Percentiles rank a stretch among this genome's conserved stretches.
These are phyloP conservation scores for Coelastrella sp. DNA, from an alignment of 139 green algal genomes.

Conservation along the genomic window DNA sequence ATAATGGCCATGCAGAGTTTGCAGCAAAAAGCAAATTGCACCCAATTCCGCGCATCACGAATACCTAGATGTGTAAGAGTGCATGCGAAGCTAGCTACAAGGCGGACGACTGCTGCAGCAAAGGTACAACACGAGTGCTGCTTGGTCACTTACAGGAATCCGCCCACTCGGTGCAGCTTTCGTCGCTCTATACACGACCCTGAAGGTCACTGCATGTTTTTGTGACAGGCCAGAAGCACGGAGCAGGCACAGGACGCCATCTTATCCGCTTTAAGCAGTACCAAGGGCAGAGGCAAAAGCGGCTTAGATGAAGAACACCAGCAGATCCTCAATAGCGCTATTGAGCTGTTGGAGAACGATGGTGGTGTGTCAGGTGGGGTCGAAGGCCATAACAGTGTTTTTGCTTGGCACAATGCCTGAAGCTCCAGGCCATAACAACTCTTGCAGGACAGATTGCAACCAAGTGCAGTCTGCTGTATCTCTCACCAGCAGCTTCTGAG, in stretches of 20 bases:
- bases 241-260: conserved; percentile 30
- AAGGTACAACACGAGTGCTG: not conserved
- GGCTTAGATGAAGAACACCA: conserved; percentile 67
- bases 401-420: not conserved
- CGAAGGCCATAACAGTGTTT: not conserved
- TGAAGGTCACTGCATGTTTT: not conserved
- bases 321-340: conserved; percentile 66
- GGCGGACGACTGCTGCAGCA: not conserved
- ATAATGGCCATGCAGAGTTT: not conserved
- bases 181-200: too few species aligned
- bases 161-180: too few species aligned
- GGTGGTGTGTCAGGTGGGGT: conserved; percentile 64
- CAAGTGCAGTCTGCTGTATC: too few species aligned
- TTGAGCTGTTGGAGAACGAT: conserved; percentile 74
- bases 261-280: conserved; percentile 19
- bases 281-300: conserved; percentile 69
- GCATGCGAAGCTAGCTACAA: not conserved
- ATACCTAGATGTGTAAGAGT: not conserved
- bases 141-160: not conserved
- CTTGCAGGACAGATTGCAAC: too few species aligned
- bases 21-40: not conserved
- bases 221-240: not conserved
- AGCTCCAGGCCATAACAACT: too few species aligned
- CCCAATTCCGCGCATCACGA: not conserved
- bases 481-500: too few species aligned